Evolutionary conservation across 1,139 yeast genomes (phyloP), one percentile per base, ranked within the genome.

Genomic region (Saccharomyces pastorianus): DNA sequence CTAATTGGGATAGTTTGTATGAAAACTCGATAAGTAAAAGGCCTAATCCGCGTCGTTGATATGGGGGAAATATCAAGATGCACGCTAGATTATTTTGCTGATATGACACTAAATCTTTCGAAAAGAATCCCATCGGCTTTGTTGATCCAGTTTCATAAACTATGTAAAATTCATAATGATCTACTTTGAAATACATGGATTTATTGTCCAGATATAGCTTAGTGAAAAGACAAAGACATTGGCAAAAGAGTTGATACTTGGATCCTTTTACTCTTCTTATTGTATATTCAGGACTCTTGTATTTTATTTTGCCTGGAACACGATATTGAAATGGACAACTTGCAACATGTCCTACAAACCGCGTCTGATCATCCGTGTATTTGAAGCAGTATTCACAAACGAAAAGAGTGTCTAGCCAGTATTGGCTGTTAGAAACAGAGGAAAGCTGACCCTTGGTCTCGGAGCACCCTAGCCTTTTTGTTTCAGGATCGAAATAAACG

Each of bases 151-250:
- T 69, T 41, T 85, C 85, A 65, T 83, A 91, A 48, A 83, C 74
- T 20, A 89, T 77, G 68, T 84, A 93, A 67, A 89, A 89, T 58
- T 88, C 91, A 69, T 87, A 93, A 53, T 80, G 79, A 47, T 86
- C 91, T 7, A 89, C 81, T 49, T 84, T 80, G 69, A 86, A 93
- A 67, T 84, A 89, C 32, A 91, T 85, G 0, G 96, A 87, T 69
- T 93, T 93, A 68, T 88, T 90, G 60, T 90, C 96, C n/a, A 93
- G 77, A 64, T 88, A 93, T 46, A 93, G 76, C 69, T 90, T 89
- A 0, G 96, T 95, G 70, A 91, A 86, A 5, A 93, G 73, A 55
- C 95, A 84, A 59, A 93, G 71, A 61, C 88, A 84, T 65, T 91
- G 98, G 59, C 96, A 83, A 60, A 84, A 89, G 28, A 89, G 68